A percentile compares a stretch with the other conserved stretches of the same genome.
These are phyloP conservation scores for Exophiala dermatitidis DNA, from an alignment of 2,329 filamentous ascomycete genomes.

Conservation along the genomic window DNA sequence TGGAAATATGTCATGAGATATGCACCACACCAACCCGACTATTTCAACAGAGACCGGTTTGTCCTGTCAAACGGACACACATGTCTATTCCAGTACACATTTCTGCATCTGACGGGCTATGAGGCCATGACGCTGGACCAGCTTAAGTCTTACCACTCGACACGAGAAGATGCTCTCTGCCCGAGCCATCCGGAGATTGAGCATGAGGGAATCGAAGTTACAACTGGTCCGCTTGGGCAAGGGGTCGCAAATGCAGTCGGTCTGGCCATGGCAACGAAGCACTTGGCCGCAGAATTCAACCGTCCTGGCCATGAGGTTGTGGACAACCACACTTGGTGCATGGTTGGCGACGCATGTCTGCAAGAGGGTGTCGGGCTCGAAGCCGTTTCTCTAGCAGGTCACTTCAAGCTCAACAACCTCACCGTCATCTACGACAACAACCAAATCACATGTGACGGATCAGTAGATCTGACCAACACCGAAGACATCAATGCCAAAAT, in stretches of 20 bases:
- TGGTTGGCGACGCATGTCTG: conserved; percentile 53
- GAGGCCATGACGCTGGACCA: conserved; percentile 51
- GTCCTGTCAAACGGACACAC: conserved; percentile 56
- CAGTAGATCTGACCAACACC: conserved; percentile 47
- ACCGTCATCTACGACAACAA: conserved; percentile 56
- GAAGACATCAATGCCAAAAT: conserved; percentile 55
- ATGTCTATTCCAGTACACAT: conserved; percentile 49
- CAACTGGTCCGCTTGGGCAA: conserved; percentile 52
- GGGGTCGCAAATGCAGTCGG: conserved; percentile 55
- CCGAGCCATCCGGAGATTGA: conserved; percentile 48
- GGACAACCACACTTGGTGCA: conserved; percentile 48
- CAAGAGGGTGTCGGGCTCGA: conserved; percentile 54
- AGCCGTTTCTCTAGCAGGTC: conserved; percentile 51
- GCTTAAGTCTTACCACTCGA: conserved; percentile 50
- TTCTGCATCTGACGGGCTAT: conserved; percentile 50
- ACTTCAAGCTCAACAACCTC: conserved; percentile 51
- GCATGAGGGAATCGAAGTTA: conserved; percentile 50
- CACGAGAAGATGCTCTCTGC: conserved; percentile 44
- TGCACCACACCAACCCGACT: conserved; percentile 48
- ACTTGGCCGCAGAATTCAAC: conserved; percentile 49
- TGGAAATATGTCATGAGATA: conserved; percentile 60
- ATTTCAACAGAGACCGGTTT: conserved; percentile 57
- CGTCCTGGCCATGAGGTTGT: conserved; percentile 42
- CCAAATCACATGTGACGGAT: conserved; percentile 53
- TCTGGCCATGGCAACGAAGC: conserved; percentile 50